A percentile compares a stretch with the other conserved stretches of the same genome.
Evolutionary conservation across 768 basidiomycete genomes (phyloP).

Genomic region (Leucocoprinus sp.): DNA sequence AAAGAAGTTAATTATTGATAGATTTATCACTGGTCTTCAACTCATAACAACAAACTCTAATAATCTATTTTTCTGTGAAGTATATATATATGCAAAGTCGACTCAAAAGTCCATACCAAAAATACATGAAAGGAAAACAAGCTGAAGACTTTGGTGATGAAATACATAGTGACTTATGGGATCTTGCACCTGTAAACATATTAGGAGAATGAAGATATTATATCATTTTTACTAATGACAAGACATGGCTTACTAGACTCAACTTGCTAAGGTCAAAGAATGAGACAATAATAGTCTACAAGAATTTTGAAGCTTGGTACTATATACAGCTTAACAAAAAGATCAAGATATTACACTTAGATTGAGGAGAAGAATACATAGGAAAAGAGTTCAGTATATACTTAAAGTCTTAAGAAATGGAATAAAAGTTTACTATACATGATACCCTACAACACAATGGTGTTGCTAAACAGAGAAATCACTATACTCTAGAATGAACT

Average conservation of each 20-base stretch:
- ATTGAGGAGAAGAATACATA: slow-evolving; percentile 31
- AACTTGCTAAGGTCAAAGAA: slow-evolving; percentile 14
- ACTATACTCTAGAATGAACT: slow-evolving; percentile 22
- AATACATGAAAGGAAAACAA: slow-evolving; percentile 17
- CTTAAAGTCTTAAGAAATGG: slow-evolving; percentile 25
- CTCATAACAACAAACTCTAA: slow-evolving; percentile 15
- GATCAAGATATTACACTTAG: slow-evolving; percentile 24
- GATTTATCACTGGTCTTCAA: slow-evolving; percentile 25
- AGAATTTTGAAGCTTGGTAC: slow-evolving; percentile 21
- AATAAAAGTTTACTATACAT: slow-evolving; percentile 22
- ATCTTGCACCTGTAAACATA: slow-evolving; percentile 20
- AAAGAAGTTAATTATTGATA: slow-evolving; percentile 17
- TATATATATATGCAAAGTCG: slow-evolving; percentile 21
- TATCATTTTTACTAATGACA: slow-evolving; percentile 24
- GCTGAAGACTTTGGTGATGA: slow-evolving; percentile 12
- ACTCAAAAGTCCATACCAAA: slow-evolving; percentile 25
- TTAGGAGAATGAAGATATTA: slow-evolving; percentile 20
- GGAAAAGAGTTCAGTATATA: slow-evolving; percentile 20
- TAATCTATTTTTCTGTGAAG: slow-evolving; percentile 11
- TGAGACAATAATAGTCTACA: slow-evolving; percentile 19
- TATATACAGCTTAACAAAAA: slow-evolving; percentile 18
- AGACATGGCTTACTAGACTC: slow-evolving; percentile 11
- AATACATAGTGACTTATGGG: slow-evolving; percentile 32
- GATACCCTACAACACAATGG: slow-evolving; percentile 30
- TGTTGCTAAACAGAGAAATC: slow-evolving; percentile 27